Conservation (phyloP, 306 rosid genomes). For the Gastrolobium bilobum region DNA sequence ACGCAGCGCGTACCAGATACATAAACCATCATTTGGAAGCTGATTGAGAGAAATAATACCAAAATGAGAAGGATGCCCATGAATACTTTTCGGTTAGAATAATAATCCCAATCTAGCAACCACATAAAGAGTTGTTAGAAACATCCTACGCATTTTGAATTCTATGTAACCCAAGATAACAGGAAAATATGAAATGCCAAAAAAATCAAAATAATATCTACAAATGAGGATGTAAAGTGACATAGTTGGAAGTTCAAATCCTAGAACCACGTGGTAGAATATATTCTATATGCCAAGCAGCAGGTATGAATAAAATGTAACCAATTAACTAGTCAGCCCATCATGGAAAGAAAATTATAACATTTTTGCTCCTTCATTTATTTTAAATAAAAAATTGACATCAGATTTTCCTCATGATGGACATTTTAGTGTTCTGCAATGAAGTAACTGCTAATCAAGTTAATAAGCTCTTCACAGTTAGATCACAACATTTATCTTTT, state of each 20-base stretch:
- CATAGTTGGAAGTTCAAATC: neutral
- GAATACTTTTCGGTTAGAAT: neutral
- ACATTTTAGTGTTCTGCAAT: neutral
- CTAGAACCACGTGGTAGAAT: neutral
- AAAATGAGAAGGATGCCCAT: neutral
- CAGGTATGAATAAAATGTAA: neutral
- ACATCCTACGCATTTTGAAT: neutral
- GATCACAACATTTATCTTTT: neutral
- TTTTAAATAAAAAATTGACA: neutral
- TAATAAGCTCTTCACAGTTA: neutral
- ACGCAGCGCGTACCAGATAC: slow-evolving; percentile 24
- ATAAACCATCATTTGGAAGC: neutral
- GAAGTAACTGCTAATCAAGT: neutral
- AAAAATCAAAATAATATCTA: neutral
- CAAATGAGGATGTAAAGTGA: neutral
- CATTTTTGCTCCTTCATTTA: neutral
- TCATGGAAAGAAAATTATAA: neutral
- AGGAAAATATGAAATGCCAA: slow-evolving; percentile 3
- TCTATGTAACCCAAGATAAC: neutral
- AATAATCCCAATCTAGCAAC: slow-evolving; percentile 5
- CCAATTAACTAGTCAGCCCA: neutral
- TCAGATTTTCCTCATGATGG: slow-evolving; percentile 14
- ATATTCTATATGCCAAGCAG: neutral
- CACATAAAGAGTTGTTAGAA: neutral
- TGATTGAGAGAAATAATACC: slow-evolving; percentile 12